Evolutionary conservation across 352 stramenopile species (phyloP).

Genomic region (Labyrinthula sp.): DNA sequence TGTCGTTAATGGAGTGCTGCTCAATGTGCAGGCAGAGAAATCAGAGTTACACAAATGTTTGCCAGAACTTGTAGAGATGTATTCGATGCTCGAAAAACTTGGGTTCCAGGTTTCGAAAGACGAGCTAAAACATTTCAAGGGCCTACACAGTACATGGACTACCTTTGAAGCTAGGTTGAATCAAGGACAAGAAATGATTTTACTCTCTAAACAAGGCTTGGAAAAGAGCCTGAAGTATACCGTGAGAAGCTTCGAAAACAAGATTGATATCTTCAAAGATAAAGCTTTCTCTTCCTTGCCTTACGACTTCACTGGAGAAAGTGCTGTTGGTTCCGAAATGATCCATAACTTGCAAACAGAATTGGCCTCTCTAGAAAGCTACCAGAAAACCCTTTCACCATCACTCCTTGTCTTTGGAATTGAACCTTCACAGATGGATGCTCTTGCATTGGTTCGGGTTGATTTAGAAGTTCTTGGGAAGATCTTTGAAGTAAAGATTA

Average conservation of each 20-base stretch:
- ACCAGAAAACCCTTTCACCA: constrained; percentile 46
- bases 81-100: constrained; percentile 30
- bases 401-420: constrained; percentile 66
- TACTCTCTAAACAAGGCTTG: constrained; percentile 78
- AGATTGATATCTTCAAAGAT: constrained; percentile 36
- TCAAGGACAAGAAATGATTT: constrained; percentile 59
- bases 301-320: constrained; percentile 38
- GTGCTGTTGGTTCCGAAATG: constrained; percentile 41
- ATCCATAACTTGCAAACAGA: constrained; percentile 15
- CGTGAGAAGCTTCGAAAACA: constrained; percentile 52
- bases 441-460: constrained; percentile 83
- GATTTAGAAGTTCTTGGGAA: constrained; percentile 67
- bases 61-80: constrained; percentile 72
- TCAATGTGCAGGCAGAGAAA: constrained; percentile 50
- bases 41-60: constrained; percentile 62
- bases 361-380: constrained; percentile 7
- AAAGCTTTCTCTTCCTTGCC: constrained; percentile 54
- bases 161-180: constrained; percentile 55
- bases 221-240: constrained; percentile 75
- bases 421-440: constrained; percentile 69
- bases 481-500: constrained; percentile 66
- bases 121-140: constrained; percentile 57
- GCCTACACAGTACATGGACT: constrained; percentile 42
- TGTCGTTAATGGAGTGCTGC: constrained; percentile 59
- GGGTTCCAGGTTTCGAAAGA: constrained; percentile 42